Conservation (phyloP, 2,329 filamentous ascomycete species). For the Fusarium pseudoanthophilum region DNA sequence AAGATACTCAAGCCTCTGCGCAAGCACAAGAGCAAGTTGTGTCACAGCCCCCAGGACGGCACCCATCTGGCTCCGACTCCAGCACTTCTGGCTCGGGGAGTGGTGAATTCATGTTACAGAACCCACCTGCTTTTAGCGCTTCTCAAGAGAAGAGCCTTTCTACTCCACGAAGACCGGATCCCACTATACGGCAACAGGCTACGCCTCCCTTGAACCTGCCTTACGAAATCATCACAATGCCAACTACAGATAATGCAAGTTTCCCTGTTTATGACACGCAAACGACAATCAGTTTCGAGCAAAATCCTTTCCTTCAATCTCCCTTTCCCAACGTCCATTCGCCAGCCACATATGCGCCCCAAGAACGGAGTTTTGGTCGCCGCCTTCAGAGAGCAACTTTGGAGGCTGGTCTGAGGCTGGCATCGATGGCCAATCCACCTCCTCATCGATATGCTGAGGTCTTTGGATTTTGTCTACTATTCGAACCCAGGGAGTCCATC, state of each 20-base stretch:
- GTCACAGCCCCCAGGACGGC: slow-evolving; percentile 1
- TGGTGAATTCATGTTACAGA: neutral
- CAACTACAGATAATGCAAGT: slow-evolving; percentile 64
- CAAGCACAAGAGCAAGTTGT: neutral
- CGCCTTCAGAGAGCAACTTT: slow-evolving; percentile 73
- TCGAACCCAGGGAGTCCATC: slow-evolving; percentile 63
- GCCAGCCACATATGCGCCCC: slow-evolving; percentile 67
- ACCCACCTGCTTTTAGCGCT: neutral
- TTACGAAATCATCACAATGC: slow-evolving; percentile 62
- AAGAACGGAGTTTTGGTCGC: slow-evolving; percentile 76
- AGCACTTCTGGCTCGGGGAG: slow-evolving; percentile 14
- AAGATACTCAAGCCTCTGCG: neutral
- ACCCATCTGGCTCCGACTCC: slow-evolving; percentile 5
- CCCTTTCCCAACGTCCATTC: slow-evolving; percentile 53
- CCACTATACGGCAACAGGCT: slow-evolving; percentile 25
- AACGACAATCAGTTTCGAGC: slow-evolving; percentile 31
- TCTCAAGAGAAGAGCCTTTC: slow-evolving; percentile 2
- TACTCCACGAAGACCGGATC: slow-evolving; percentile 22
- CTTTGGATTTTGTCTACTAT: slow-evolving; percentile 77
- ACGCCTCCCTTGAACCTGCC: slow-evolving; percentile 40
- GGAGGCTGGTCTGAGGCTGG: slow-evolving; percentile 70
- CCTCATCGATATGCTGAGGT: slow-evolving; percentile 62
- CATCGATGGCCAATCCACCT: slow-evolving; percentile 61
- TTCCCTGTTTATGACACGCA: slow-evolving; percentile 55
- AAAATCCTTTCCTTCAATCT: slow-evolving; percentile 27